Percentiles rank a stretch among this genome's conserved stretches.
Evolutionary conservation across 2,329 filamentous ascomycete genomes (phyloP).

Genomic region (Fusarium sp.): DNA sequence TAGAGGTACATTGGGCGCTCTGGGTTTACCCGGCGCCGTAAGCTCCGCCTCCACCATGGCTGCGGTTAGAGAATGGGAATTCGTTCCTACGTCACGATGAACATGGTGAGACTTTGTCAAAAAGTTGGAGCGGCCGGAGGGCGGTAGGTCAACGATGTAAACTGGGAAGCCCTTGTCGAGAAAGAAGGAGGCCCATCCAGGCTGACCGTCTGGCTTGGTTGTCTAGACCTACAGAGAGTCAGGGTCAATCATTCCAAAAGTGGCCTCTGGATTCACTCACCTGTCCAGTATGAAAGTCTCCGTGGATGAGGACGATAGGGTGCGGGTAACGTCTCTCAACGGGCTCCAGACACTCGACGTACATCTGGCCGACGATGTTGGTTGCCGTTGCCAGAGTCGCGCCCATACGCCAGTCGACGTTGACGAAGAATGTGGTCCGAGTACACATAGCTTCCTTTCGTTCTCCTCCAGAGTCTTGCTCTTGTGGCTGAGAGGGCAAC

Average conservation of each 20-base stretch:
- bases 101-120: slow-evolving; percentile 33
- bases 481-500: background rate
- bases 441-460: slow-evolving; percentile 21
- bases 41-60: slow-evolving; percentile 44
- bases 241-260: background rate
- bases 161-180: slow-evolving; percentile 53
- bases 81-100: slow-evolving; percentile 31
- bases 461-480: background rate
- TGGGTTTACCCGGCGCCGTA: slow-evolving; percentile 44
- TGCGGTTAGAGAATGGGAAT: slow-evolving; percentile 31
- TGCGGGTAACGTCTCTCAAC: slow-evolving; percentile 16
- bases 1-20: slow-evolving; percentile 15
- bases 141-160: slow-evolving; percentile 55
- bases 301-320: slow-evolving; percentile 50
- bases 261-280: slow-evolving; percentile 23
- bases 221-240: slow-evolving; percentile 48
- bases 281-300: slow-evolving; percentile 49
- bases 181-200: slow-evolving; percentile 59
- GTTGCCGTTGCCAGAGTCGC: slow-evolving; percentile 18
- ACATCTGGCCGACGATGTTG: slow-evolving; percentile 44
- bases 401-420: slow-evolving; percentile 36
- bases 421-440: slow-evolving; percentile 42
- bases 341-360: slow-evolving; percentile 49
- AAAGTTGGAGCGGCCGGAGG: slow-evolving; percentile 50
- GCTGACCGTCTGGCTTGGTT: slow-evolving; percentile 57